phyloP scores from a whole-genome alignment of 768 basidiomycete species.

The Astraeus odoratus region DNA sequence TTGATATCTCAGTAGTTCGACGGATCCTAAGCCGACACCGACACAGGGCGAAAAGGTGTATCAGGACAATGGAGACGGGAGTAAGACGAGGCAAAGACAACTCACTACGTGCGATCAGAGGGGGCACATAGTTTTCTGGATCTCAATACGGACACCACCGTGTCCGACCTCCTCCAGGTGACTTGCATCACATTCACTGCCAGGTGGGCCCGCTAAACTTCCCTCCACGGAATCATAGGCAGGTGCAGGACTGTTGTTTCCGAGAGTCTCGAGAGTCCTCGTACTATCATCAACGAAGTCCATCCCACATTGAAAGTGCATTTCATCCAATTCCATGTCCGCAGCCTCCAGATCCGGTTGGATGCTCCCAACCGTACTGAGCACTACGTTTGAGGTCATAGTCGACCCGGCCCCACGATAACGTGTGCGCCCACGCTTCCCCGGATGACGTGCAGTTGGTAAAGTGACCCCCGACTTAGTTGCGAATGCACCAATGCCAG shows the following conservation, averaged over 20 bases:
- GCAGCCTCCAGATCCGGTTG: slow-evolving; percentile 47
- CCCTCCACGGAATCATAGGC: slow-evolving; percentile 40
- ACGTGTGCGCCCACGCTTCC: slow-evolving; percentile 29
- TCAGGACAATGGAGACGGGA: slow-evolving; percentile 5
- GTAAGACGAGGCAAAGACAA: not conserved
- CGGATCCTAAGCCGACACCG: too few relatives aligned
- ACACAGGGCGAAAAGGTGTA: too few relatives aligned
- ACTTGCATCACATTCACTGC: slow-evolving; percentile 17
- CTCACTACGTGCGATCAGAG: slow-evolving; percentile 25
- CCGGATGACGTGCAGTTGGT: slow-evolving; percentile 15
- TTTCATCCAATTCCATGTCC: slow-evolving; percentile 52
- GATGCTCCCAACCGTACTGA: slow-evolving; percentile 59
- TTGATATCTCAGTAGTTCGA: too few relatives aligned
- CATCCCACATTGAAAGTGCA: slow-evolving; percentile 41
- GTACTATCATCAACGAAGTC: slow-evolving; percentile 44
- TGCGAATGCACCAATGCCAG: slow-evolving; percentile 58
- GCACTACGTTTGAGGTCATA: slow-evolving; percentile 55
- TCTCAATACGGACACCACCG: slow-evolving; percentile 50
- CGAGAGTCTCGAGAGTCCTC: slow-evolving; percentile 25
- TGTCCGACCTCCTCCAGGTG: slow-evolving; percentile 13
- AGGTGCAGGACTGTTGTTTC: slow-evolving; percentile 43
- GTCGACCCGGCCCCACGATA: slow-evolving; percentile 46
- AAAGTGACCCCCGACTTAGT: slow-evolving; percentile 46
- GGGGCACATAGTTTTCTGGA: slow-evolving; percentile 52
- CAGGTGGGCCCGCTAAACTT: slow-evolving; percentile 11